phyloP scores from a whole-genome alignment of 2,329 filamentous ascomycete species.

The Botryotinia calthae region DNA sequence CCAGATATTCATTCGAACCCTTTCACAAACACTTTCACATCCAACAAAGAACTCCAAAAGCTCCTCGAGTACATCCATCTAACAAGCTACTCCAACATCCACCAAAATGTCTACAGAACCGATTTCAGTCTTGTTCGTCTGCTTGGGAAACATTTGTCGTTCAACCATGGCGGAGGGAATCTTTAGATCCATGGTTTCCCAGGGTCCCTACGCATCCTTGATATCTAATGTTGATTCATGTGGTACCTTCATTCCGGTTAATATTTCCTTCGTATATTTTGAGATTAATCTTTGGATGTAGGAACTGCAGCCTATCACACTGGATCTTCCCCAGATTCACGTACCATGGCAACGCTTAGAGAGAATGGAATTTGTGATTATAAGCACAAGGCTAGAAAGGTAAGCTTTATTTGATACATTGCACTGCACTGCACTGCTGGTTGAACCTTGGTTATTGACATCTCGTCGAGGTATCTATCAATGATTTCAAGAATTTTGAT shows the following conservation, averaged over 20 bases:
- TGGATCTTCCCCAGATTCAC: slow-evolving; percentile 71
- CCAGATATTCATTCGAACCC: neutral
- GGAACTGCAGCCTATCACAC: slow-evolving; percentile 73
- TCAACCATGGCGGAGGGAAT: slow-evolving; percentile 97
- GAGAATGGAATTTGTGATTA: slow-evolving; percentile 75
- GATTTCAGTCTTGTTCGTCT: slow-evolving; percentile 86
- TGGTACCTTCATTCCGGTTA: slow-evolving; percentile 52
- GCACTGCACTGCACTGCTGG: neutral
- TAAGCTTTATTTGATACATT: slow-evolving; percentile 40
- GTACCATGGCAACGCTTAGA: slow-evolving; percentile 77
- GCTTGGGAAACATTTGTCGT: slow-evolving; percentile 91
- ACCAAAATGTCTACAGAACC: slow-evolving; percentile 25
- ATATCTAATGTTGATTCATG: slow-evolving; percentile 79
- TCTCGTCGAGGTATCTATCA: slow-evolving; percentile 48
- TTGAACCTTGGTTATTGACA: slow-evolving; percentile 20
- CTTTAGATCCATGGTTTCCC: slow-evolving; percentile 69
- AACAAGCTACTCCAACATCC: neutral
- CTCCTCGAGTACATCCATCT: neutral
- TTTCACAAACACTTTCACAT: neutral
- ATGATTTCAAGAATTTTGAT: slow-evolving; percentile 83
- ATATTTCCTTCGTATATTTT: neutral
- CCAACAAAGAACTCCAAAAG: neutral
- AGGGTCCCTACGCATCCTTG: slow-evolving; percentile 55
- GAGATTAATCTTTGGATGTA: neutral
- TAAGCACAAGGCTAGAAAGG: slow-evolving; percentile 71